Percentiles rank a stretch among this genome's conserved stretches.
phyloP scores from a whole-genome alignment of 345 rosid species.

The Hirschfeldia incana region DNA sequence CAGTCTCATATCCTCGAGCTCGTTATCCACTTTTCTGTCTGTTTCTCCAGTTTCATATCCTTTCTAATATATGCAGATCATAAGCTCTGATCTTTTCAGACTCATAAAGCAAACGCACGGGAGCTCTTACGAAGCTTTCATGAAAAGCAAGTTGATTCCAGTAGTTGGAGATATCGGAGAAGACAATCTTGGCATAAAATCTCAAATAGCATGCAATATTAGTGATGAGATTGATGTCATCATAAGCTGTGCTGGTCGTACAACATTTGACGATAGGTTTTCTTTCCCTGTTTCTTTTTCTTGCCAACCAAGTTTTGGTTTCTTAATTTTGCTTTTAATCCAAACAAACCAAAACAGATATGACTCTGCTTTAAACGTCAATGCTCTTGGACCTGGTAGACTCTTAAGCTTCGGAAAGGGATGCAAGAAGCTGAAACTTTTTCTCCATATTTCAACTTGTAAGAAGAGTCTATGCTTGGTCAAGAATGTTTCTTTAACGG shows the following conservation, averaged over 20 bases:
- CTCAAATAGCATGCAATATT: constrained; percentile 23
- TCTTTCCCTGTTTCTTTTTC: background rate
- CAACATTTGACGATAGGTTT: constrained; percentile 45
- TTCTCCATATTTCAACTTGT: too few species aligned
- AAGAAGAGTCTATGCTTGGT: too few species aligned
- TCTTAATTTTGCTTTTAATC: background rate
- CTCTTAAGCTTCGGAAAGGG: too few species aligned
- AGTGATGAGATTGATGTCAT: constrained; percentile 57
- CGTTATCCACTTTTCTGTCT: background rate
- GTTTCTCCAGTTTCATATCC: background rate
- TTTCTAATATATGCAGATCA: constrained; percentile 18
- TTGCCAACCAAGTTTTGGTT: background rate
- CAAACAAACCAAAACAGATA: background rate
- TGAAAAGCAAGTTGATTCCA: constrained; percentile 44
- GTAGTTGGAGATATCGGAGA: constrained; percentile 36
- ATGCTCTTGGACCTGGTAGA: too few species aligned
- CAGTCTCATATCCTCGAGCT: background rate
- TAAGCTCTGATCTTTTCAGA: constrained; percentile 39
- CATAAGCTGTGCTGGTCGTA: constrained; percentile 64
- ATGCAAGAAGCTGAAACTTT: too few species aligned
- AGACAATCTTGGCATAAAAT: constrained; percentile 26
- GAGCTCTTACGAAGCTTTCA: constrained; percentile 32
- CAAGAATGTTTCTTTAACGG: too few species aligned
- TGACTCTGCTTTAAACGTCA: too few species aligned
- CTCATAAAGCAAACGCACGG: constrained; percentile 30